Evolutionary conservation across 805 yeast species (phyloP), one percentile per base, ranked within the genome.

Genomic region (Kregervanrija delftensis): DNA sequence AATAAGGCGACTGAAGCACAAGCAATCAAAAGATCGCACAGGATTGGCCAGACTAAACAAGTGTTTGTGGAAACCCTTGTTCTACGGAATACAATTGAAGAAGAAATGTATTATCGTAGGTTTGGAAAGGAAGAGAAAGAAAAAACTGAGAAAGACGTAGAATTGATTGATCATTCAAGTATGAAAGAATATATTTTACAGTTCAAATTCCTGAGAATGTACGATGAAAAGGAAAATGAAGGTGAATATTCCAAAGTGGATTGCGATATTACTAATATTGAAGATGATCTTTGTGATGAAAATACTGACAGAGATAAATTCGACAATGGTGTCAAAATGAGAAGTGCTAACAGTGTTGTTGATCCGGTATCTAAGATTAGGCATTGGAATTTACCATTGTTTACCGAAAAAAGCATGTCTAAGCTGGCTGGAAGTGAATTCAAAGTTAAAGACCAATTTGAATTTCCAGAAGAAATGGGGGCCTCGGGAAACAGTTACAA

Each of bases 1-100:
- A 76, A 72, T 49, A 69, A 78, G 45, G 73, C 84, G 0, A 67
- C 77, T 14, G 89, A 83, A 56, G 88, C 88, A 0, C 89, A 83
- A 54, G 88, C 88, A 1, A 80, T 83, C 40, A 81, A 83, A 51
- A 73, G 90, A 65, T 83, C 88, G 0, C 90, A 83, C 61, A 72
- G 89, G 60, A 83, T 83, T 57, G 89, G 90, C 0, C 89, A 83
- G 51, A 65, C 68, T 0, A 63, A 69, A n/a, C 77, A 76, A 15
- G 88, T 83, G 0, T 63, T 60, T 56, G 89, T 83, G n/a, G 88
- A 83, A 54, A 83, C 88, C 0, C 61, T 83, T 45, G 74, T 83
- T 3, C 57, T 83, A 52, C 65, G 71, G 42, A 80, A 75, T 4
- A 83, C 88, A 0, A 66, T 83, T 39, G 89, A 83, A 51, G 84